Conservation (phyloP, 2,329 filamentous ascomycete species). For the Ophiostoma tasmaniense region DNA sequence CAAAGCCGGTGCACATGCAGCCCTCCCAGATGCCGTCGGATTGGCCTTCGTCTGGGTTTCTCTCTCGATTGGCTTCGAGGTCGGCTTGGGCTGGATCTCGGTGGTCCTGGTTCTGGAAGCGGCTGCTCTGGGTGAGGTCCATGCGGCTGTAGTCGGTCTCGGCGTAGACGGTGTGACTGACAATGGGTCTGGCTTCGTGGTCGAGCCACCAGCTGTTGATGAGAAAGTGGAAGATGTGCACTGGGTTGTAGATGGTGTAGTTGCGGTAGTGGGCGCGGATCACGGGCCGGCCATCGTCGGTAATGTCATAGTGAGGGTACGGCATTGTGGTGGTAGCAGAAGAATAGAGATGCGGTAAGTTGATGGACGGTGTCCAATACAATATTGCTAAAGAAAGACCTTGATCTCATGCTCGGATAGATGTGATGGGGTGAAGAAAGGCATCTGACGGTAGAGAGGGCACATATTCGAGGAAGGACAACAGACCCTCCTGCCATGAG, state of each 20-base stretch:
- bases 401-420: too few species aligned
- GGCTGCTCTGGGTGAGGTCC: too few species aligned
- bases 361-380: too few species aligned
- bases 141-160: not conserved
- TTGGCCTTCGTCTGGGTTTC: not conserved
- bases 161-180: not conserved
- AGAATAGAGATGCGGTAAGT: too few species aligned
- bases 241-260: not conserved
- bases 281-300: not conserved
- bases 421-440: not conserved
- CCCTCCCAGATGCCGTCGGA: not conserved
- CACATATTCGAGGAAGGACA: not conserved
- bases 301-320: not conserved
- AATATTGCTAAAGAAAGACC: too few species aligned
- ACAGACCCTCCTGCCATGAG: not conserved
- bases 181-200: not conserved
- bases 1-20: not conserved
- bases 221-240: not conserved
- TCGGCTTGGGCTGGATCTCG: not conserved
- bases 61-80: not conserved
- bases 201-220: not conserved
- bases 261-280: not conserved
- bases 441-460: not conserved
- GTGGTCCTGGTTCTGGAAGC: too few species aligned
- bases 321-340: not conserved